These are phyloP conservation scores for Phlyctochytrium bullatum DNA, from an alignment of 192 early-diverging fungal genomes.

Conservation along the genomic window DNA sequence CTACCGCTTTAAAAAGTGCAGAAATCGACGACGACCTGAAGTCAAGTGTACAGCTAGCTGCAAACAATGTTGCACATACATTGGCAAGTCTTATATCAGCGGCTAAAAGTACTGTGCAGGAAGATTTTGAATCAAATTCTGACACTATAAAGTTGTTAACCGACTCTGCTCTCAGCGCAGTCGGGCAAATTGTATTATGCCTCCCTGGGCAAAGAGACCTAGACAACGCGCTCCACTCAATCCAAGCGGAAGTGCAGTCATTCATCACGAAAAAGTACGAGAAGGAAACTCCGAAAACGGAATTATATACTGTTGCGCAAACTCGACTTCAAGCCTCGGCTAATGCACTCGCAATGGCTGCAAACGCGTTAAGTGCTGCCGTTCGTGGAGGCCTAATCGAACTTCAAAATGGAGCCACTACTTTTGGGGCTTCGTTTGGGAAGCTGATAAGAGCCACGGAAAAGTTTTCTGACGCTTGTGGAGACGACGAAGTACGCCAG, in stretches of 20 bases:
- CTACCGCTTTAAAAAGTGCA: background rate
- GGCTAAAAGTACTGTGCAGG: slow-evolving; percentile 18
- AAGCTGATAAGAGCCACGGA: slow-evolving; percentile 28
- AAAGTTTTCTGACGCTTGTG: slow-evolving; percentile 19
- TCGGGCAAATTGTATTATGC: slow-evolving; percentile 23
- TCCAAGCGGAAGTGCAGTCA: slow-evolving; percentile 10
- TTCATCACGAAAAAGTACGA: slow-evolving; percentile 8
- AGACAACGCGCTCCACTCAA: slow-evolving; percentile 18
- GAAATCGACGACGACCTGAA: slow-evolving; percentile 5
- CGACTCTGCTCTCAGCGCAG: slow-evolving; percentile 9
- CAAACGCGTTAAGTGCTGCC: slow-evolving; percentile 33
- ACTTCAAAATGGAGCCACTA: slow-evolving; percentile 28
- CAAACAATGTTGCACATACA: slow-evolving; percentile 31
- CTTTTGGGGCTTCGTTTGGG: slow-evolving; percentile 29
- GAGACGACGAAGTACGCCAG: slow-evolving; percentile 11
- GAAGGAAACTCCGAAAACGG: background rate
- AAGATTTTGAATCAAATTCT: background rate
- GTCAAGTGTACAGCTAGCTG: slow-evolving; percentile 15
- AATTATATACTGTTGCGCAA: slow-evolving; percentile 35
- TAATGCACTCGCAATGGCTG: slow-evolving; percentile 30
- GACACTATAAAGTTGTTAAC: background rate
- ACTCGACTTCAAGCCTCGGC: slow-evolving; percentile 36
- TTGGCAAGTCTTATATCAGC: slow-evolving; percentile 29
- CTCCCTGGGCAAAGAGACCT: slow-evolving; percentile 47
- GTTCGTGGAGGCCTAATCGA: slow-evolving; percentile 31